phyloP scores from a whole-genome alignment of 208 protist genomes.

The Crithidia fasciculata region DNA sequence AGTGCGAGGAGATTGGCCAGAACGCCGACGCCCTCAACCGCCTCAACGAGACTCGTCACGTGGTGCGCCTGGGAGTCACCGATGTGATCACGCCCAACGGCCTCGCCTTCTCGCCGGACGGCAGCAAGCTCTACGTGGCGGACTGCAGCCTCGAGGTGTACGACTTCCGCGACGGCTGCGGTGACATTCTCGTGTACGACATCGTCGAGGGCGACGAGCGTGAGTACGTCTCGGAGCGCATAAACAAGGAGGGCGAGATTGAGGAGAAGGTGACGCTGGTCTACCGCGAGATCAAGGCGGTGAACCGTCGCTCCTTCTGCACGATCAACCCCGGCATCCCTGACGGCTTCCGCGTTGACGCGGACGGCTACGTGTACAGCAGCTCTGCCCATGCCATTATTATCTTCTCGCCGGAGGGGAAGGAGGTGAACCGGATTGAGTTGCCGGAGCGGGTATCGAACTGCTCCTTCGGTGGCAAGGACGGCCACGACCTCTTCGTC shows the following conservation, averaged over 20 bases:
- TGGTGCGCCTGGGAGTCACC: slow-evolving; percentile 13
- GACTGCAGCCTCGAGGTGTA: slow-evolving; percentile 30
- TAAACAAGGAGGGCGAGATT: slow-evolving; percentile 33
- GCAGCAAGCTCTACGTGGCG: slow-evolving; percentile 35
- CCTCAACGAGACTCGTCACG: slow-evolving; percentile 23
- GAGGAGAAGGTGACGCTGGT: slow-evolving; percentile 19
- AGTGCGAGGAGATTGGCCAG: slow-evolving; percentile 16
- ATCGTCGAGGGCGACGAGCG: slow-evolving; percentile 24
- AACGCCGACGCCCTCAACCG: slow-evolving; percentile 20
- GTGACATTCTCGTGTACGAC: slow-evolving; percentile 32
- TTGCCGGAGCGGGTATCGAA: slow-evolving; percentile 31
- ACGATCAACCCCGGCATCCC: slow-evolving; percentile 29
- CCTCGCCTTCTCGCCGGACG: slow-evolving; percentile 37
- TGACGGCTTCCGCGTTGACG: slow-evolving; percentile 38
- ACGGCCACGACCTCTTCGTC: slow-evolving; percentile 32
- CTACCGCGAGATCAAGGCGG: slow-evolving; percentile 31
- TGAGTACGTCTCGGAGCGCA: slow-evolving; percentile 23
- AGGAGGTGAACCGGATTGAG: slow-evolving; percentile 37
- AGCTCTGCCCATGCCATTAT: slow-evolving; percentile 34
- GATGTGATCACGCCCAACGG: slow-evolving; percentile 30
- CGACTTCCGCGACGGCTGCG: slow-evolving; percentile 14
- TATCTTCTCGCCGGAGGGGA: slow-evolving; percentile 23
- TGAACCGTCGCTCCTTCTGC: slow-evolving; percentile 32
- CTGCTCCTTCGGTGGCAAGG: slow-evolving; percentile 35
- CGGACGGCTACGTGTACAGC: slow-evolving; percentile 36